Conservation (phyloP, 179 eudicot genomes). For the Sideroxylon spinosum region DNA sequence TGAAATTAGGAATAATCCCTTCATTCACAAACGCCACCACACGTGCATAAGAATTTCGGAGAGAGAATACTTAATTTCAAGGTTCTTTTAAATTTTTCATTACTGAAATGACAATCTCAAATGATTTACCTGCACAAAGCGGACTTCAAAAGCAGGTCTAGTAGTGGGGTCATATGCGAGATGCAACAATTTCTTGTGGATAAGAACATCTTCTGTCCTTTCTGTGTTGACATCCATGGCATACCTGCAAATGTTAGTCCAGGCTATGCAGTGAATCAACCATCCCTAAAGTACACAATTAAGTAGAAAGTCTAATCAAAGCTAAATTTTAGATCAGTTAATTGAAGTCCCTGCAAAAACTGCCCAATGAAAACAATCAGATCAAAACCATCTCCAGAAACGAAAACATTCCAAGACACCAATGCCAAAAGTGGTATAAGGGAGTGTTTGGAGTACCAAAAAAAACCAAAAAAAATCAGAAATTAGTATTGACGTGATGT, state of each 20-base stretch:
- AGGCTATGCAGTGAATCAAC: constrained; percentile 4
- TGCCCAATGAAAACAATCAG: not conserved
- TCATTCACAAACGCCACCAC: not conserved
- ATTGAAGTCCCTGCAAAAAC: not conserved
- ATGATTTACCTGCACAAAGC: constrained; percentile 58
- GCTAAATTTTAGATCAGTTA: not conserved
- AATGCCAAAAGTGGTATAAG: not conserved
- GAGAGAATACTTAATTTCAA: not conserved
- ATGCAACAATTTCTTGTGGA: constrained; percentile 61
- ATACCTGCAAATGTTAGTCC: constrained; percentile 40
- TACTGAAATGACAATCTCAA: not conserved
- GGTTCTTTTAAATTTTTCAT: not conserved
- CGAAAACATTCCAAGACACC: not conserved
- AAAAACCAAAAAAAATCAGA: no score
- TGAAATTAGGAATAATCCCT: not conserved
- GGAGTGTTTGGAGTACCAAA: no score
- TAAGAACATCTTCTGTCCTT: constrained; percentile 70
- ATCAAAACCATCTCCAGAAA: not conserved
- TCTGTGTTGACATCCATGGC: constrained; percentile 78
- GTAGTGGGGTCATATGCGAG: constrained; percentile 52
- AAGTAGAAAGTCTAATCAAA: not conserved
- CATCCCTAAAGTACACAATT: constrained; percentile 1
- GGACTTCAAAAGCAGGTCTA: constrained; percentile 60
- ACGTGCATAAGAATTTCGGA: not conserved
- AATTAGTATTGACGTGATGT: no score